Evolutionary conservation across 2,329 filamentous ascomycete genomes (phyloP).

Genomic region (Colletotrichum musicola): DNA sequence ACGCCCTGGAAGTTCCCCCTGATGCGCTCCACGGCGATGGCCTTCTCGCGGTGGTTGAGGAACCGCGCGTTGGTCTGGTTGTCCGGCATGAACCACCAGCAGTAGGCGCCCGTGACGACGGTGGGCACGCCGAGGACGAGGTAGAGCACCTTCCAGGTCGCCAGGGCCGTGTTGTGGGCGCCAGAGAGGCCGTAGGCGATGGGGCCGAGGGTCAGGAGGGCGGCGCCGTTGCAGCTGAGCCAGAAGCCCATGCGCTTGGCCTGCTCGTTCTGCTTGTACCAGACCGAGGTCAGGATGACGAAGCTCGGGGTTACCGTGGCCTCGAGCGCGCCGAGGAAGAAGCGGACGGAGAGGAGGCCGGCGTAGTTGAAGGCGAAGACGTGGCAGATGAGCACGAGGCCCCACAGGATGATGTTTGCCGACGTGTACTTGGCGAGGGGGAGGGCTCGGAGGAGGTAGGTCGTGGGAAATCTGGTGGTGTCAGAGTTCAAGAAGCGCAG

Average conservation of each 20-base stretch:
- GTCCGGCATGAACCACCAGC: slow-evolving; percentile 60
- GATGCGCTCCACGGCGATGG: slow-evolving; percentile 62
- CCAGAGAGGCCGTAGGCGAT: slow-evolving; percentile 43
- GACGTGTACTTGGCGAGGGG: slow-evolving; percentile 53
- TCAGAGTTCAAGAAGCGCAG: background rate
- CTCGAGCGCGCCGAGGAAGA: slow-evolving; percentile 44
- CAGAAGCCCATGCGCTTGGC: slow-evolving; percentile 46
- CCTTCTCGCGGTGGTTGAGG: slow-evolving; percentile 65
- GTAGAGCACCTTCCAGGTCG: slow-evolving; percentile 44
- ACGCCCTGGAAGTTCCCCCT: slow-evolving; percentile 62
- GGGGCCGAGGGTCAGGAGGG: slow-evolving; percentile 40
- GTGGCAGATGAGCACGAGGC: slow-evolving; percentile 45
- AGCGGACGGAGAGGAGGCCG: slow-evolving; percentile 41
- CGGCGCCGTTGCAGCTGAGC: slow-evolving; percentile 42
- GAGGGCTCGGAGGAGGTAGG: slow-evolving; percentile 47
- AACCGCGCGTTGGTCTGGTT: slow-evolving; percentile 70
- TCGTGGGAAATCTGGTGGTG: slow-evolving; percentile 50
- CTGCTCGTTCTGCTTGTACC: slow-evolving; percentile 49
- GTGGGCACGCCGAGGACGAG: slow-evolving; percentile 47
- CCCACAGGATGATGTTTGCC: slow-evolving; percentile 55
- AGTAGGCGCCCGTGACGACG: slow-evolving; percentile 39
- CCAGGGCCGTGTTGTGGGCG: slow-evolving; percentile 27
- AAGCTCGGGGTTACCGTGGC: slow-evolving; percentile 44
- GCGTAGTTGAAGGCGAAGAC: slow-evolving; percentile 41
- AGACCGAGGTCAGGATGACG: slow-evolving; percentile 43